Evolutionary conservation across 2,329 filamentous ascomycete species (phyloP), one percentile per base, ranked within the genome.

Genomic region (Ophiocordyceps camponoti-rufipedis): DNA sequence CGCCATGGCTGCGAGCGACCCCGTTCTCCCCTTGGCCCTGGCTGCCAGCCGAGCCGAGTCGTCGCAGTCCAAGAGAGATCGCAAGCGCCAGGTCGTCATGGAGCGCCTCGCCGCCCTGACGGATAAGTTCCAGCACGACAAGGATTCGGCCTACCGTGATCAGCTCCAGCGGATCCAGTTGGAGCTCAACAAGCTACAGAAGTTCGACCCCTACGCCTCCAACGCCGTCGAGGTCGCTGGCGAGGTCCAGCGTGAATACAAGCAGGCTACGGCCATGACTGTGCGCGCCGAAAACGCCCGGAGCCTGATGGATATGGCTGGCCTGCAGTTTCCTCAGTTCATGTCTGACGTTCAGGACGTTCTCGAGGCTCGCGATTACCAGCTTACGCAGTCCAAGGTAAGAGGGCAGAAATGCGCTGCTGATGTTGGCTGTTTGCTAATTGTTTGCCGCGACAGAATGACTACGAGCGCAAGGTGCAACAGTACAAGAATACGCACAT

Each of bases 131-230:
- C 76, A 78, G 51, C 75, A 81, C 50, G 87, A 94, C 57, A 76
- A 85, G 51, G 86, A 94, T 61, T 70, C 75, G 50, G 80, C 86
- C 55, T 96, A 94, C 62, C 79, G 88, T 50, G 84, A 91, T 52
- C 86, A 95, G 62, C 74, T 95, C 2, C 82, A 91, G 56, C 85
- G 85, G 52, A 78, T 95, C n/a, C 88, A 95, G 64, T 80, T 85
- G 51, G 88, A 94, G 61, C 87, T 88, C 64, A 85, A 76, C 48
- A 72, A 94, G 42, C 85, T 94, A 52, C 80, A 86, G 60, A 80
- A 84, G 53, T 84, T 91, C 45, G 82, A 94, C 56, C 82, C 85
- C 1, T 93, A 94, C 60, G 70, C 72, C 45, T 70, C 78, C 49
- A 74, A 77, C 48, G 78, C 85, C 43, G 70, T 94, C 42, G 80